Percentiles rank a stretch among this genome's conserved stretches.
These are phyloP conservation scores for Trichoderma atrobrunneum DNA, from an alignment of 2,329 filamentous ascomycete species.

Conservation along the genomic window DNA sequence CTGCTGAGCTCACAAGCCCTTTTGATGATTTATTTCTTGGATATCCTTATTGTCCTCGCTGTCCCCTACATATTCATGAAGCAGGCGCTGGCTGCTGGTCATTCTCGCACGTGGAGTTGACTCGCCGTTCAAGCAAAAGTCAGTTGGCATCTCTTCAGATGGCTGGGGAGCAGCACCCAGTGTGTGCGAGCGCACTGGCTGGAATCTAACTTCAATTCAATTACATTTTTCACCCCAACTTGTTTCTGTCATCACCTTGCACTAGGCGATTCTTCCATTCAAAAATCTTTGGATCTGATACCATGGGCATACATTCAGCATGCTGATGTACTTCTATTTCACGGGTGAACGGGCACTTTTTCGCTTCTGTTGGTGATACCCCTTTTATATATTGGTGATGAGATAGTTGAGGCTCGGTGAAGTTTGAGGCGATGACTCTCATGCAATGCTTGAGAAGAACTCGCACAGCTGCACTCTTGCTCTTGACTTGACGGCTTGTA, in stretches of 20 bases:
- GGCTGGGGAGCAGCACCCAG: constrained; percentile 8
- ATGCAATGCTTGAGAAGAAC: background rate
- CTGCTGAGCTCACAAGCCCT: constrained; percentile 21
- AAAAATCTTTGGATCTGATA: constrained; percentile 22
- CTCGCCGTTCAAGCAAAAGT: constrained; percentile 3
- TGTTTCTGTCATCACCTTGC: constrained; percentile 28
- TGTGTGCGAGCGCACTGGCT: constrained; percentile 24
- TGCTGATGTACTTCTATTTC: constrained; percentile 19
- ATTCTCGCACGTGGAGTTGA: background rate
- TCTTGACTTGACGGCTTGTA: constrained; percentile 29
- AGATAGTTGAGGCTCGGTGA: background rate
- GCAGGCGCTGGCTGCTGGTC: constrained; percentile 9
- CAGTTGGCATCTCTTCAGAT: background rate
- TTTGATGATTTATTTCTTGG: constrained; percentile 7
- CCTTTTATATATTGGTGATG: constrained; percentile 26
- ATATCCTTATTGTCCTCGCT: background rate
- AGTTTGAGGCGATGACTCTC: background rate
- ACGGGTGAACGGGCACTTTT: constrained; percentile 26
- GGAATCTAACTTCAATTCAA: constrained; percentile 20
- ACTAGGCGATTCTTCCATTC: constrained; percentile 25
- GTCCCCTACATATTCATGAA: constrained; percentile 19
- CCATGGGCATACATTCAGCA: constrained; percentile 24
- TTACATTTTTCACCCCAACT: constrained; percentile 21
- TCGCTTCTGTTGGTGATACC: constrained; percentile 37
- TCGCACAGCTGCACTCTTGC: background rate